These are phyloP conservation scores for Cladosporium phlei DNA, from an alignment of 2,329 filamentous ascomycete species.

Conservation along the genomic window DNA sequence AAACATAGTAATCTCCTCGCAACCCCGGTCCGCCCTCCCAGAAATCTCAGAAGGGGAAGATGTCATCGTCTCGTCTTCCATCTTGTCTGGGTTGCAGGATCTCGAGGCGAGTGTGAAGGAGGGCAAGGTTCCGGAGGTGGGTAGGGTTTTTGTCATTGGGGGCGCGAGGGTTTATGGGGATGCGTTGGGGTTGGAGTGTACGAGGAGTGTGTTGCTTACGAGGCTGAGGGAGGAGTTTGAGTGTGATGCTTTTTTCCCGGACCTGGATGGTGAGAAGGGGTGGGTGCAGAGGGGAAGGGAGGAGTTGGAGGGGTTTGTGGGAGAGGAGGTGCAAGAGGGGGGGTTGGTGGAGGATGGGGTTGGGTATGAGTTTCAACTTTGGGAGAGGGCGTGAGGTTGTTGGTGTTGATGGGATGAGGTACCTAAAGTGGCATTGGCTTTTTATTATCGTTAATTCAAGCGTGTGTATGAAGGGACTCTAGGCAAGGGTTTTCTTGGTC, in stretches of 20 bases:
- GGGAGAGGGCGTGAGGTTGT: conserved; percentile 21
- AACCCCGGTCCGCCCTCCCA: conserved; percentile 17
- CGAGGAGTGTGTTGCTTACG: conserved; percentile 64
- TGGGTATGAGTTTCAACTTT: conserved; percentile 29
- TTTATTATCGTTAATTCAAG: too few relatives aligned
- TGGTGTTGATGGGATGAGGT: neutral
- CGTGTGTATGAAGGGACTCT: too few relatives aligned
- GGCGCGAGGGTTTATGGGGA: conserved; percentile 79
- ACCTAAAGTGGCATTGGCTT: too few relatives aligned
- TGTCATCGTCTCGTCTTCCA: conserved; percentile 49
- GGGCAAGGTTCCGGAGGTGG: conserved; percentile 35
- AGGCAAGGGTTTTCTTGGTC: too few relatives aligned
- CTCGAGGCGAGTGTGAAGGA: conserved; percentile 30
- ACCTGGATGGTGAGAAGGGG: neutral
- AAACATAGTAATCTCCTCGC: conserved; percentile 73
- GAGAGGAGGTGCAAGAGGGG: conserved; percentile 56
- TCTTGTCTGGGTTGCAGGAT: conserved; percentile 26
- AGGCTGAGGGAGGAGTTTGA: conserved; percentile 64
- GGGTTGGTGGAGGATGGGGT: conserved; percentile 38
- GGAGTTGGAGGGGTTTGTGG: conserved; percentile 60
- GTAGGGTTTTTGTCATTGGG: conserved; percentile 78
- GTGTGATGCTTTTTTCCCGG: conserved; percentile 69
- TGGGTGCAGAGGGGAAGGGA: conserved; percentile 34
- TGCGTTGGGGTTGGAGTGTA: conserved; percentile 57
- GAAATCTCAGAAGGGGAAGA: conserved; percentile 36